Evolutionary conservation across 164 flowering plant species (phyloP), one percentile per base, ranked within the genome.

Genomic region (Sedum album): DNA sequence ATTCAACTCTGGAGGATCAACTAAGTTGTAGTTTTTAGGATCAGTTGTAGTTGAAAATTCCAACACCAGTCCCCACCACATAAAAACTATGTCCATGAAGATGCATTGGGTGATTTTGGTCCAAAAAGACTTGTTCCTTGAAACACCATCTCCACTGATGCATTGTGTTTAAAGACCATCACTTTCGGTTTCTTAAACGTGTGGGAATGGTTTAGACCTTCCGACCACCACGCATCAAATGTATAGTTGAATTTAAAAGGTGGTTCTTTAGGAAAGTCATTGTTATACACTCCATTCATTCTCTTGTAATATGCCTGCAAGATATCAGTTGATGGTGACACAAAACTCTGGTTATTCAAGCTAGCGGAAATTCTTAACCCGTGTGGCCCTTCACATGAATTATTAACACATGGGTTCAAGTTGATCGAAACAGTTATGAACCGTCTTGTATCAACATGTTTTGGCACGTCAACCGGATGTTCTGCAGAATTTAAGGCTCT

Each of bases 11-110:
- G 73, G 76, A 6, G 79, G 79, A 63, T 76, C 76, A 11, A 70
- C 51, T 53, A 70, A 55, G 30, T 76, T 73, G 38, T 44, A 76
- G 0, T n/a, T 67, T 1, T 26, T 6, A 0, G 79, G 79, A 44
- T 69, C 73, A 0, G 62, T 68, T 21, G 31, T 28, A 2, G 25
- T 71, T 69, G 49, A 68, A 73, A 28, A 65, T 74, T 17, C 76
- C 76, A 15, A 26, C 4, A 33, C 74, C 74, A 1, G 28, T n/a
- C 4, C 77, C 75, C 3, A 77, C 61, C 5, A 77, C 57, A 14
- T 60, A 74, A 51, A 71, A 77, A 66, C 73, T 74, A 38, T 74
- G 53, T 0, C 77, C 75, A 42, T 76, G 78, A 23, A 76, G 51
- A 44, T 72, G 75, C 68, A 70, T 70, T 0, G 78, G 78, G 35